Conservation (phyloP, 257 asterid species). For the Primulina huaijiensis region DNA sequence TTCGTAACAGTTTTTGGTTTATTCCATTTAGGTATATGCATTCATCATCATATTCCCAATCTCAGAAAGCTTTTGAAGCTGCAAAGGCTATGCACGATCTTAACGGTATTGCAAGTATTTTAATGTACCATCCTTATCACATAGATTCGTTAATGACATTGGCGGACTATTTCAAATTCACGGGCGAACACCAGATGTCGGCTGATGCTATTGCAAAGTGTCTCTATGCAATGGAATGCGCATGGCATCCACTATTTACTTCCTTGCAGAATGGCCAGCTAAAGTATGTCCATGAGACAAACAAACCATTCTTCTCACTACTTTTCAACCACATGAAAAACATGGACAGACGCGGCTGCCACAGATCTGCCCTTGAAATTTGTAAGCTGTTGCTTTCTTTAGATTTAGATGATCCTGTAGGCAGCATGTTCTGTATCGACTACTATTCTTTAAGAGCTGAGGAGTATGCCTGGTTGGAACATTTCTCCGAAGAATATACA, state of each 20-base stretch:
- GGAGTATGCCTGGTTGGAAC: slow-evolving; percentile 82
- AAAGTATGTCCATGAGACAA: slow-evolving; percentile 63
- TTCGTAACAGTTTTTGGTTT: slow-evolving; percentile 5
- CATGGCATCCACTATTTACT: slow-evolving; percentile 85
- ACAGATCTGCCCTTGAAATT: slow-evolving; percentile 88
- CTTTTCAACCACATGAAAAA: slow-evolving; percentile 80
- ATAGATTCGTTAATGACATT: slow-evolving; percentile 76
- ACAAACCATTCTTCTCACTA: slow-evolving; percentile 74
- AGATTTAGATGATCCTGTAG: slow-evolving; percentile 87
- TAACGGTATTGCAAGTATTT: slow-evolving; percentile 72
- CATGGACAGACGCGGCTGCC: slow-evolving; percentile 97
- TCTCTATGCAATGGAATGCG: slow-evolving; percentile 86
- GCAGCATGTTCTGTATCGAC: slow-evolving; percentile 78
- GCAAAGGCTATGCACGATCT: slow-evolving; percentile 86
- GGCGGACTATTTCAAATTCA: slow-evolving; percentile 85
- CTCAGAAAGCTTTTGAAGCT: slow-evolving; percentile 84
- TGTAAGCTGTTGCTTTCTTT: slow-evolving; percentile 82
- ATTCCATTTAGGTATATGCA: slow-evolving; percentile 53
- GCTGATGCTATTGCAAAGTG: slow-evolving; percentile 78
- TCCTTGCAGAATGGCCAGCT: slow-evolving; percentile 65
- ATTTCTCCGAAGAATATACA: slow-evolving; percentile 67
- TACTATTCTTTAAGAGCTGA: slow-evolving; percentile 80
- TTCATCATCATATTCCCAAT: slow-evolving; percentile 73
- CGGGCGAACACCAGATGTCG: slow-evolving; percentile 93
- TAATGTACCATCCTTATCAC: slow-evolving; percentile 80